phyloP scores from a whole-genome alignment of 257 asterid species.

The Penstemon newberryi region DNA sequence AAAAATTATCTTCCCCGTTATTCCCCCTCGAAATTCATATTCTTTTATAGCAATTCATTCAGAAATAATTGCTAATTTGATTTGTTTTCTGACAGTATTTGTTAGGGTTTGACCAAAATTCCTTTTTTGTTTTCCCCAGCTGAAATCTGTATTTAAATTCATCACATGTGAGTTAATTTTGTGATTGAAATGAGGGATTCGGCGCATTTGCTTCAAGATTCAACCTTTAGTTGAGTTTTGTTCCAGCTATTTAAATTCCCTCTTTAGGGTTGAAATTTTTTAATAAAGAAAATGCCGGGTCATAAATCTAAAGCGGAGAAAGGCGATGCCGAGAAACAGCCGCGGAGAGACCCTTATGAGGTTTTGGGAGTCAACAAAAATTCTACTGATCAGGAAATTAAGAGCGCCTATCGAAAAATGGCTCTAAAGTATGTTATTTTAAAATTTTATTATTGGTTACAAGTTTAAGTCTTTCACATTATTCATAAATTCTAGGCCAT shows the following conservation, averaged over 20 bases:
- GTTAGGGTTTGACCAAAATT: conserved; percentile 31
- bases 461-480: conserved; percentile 1
- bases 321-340: conserved; percentile 60
- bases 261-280: conserved; percentile 23
- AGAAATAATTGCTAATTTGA: conserved; percentile 15
- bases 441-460: background rate
- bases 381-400: conserved; percentile 94
- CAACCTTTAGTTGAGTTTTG: conserved; percentile 31
- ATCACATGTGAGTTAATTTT: conserved; percentile 29
- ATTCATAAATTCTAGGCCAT: background rate
- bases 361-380: conserved; percentile 81
- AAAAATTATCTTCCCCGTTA: background rate
- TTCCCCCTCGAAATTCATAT: conserved; percentile 2
- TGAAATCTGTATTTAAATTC: conserved; percentile 14
- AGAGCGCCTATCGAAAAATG: conserved; percentile 81
- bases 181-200: conserved; percentile 39
- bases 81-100: conserved; percentile 12
- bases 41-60: background rate
- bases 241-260: conserved; percentile 26
- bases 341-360: conserved; percentile 90
- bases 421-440: conserved; percentile 75
- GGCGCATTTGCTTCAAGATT: conserved; percentile 32
- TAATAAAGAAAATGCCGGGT: conserved; percentile 61
- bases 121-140: background rate
- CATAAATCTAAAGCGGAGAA: conserved; percentile 71